Conservation (phyloP, 2,329 filamentous ascomycete species). For the Canariomyces notabilis region DNA sequence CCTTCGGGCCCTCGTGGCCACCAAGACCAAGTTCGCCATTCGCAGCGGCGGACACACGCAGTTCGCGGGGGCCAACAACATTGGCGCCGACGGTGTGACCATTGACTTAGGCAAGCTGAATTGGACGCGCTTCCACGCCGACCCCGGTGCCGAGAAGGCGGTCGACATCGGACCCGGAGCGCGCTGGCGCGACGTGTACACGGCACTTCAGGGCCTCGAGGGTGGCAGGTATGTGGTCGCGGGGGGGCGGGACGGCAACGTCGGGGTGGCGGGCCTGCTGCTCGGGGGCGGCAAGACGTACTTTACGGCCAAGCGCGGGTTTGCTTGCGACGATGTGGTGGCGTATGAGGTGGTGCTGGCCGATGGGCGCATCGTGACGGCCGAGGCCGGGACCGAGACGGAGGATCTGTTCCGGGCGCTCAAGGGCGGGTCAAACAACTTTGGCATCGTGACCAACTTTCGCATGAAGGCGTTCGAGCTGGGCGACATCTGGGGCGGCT, state of each 20-base stretch:
- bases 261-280: constrained; percentile 29
- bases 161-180: constrained; percentile 33
- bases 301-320: constrained; percentile 30
- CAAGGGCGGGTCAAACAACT: constrained; percentile 42
- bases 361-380: constrained; percentile 36
- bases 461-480: constrained; percentile 16
- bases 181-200: constrained; percentile 36
- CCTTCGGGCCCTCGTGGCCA: constrained; percentile 30
- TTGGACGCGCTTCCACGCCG: constrained; percentile 27
- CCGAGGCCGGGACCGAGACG: constrained; percentile 25
- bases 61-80: constrained; percentile 32
- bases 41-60: constrained; percentile 35
- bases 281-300: constrained; percentile 29
- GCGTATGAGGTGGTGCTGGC: constrained; percentile 40
- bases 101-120: constrained; percentile 34
- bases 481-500: constrained; percentile 24
- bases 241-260: constrained; percentile 26
- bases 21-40: constrained; percentile 35
- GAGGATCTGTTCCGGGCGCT: constrained; percentile 31
- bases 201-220: constrained; percentile 24
- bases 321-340: constrained; percentile 37
- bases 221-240: constrained; percentile 22
- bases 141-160: constrained; percentile 26
- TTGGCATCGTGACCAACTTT: constrained; percentile 32
- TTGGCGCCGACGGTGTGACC: constrained; percentile 34